Evolutionary conservation across 768 basidiomycete species (phyloP), one percentile per base, ranked within the genome.

Genomic region (Podaxis sp.): DNA sequence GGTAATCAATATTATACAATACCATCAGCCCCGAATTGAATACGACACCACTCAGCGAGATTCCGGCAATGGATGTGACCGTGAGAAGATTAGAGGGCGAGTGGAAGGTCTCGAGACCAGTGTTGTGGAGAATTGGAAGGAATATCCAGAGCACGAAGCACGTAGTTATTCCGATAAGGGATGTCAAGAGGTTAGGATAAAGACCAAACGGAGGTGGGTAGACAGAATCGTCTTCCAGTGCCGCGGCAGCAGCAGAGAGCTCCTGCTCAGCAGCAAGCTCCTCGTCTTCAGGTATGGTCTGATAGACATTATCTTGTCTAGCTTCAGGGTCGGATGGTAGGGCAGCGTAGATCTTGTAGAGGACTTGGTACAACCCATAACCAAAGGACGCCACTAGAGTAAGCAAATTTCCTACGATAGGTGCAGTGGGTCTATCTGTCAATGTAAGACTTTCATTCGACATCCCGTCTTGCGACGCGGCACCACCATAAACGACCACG

Each of bases 1-100:
- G 22, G 36, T 29, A 22, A 40, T 27, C 49, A 36, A 51, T 40
- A 65, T 37, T 61, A 57, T 33, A 36, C 8, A 22, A 8, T 70
- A 91, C 91, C 94, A 96, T 94, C 68, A 91, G 82, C 0, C 92
- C 91, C 0, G 90, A 86, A 69, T 94, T 96, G 75, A 91, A 98
- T 0, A 90, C 67, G 2, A 93, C 80, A 0, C 95, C 95, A 19
- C 80, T 81, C 15, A 82, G 67, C 5, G 89, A 82, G 59, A 98
- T 94, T 15, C 87, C 87, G 2, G 71, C 77, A 53, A 98, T 87
- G 8, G 82, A 80, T 12, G 79, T 60, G 36, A 77, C 68, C 0
- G 85, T 84, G 1, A 63, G 63, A 40, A 69, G 33, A 69, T 83
- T 77, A 4, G 79, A 68, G 3, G 96, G 95, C 37, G 86, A 79